phyloP scores from a whole-genome alignment of 176 grass and related monocot species.

The Microstegium vimineum region DNA sequence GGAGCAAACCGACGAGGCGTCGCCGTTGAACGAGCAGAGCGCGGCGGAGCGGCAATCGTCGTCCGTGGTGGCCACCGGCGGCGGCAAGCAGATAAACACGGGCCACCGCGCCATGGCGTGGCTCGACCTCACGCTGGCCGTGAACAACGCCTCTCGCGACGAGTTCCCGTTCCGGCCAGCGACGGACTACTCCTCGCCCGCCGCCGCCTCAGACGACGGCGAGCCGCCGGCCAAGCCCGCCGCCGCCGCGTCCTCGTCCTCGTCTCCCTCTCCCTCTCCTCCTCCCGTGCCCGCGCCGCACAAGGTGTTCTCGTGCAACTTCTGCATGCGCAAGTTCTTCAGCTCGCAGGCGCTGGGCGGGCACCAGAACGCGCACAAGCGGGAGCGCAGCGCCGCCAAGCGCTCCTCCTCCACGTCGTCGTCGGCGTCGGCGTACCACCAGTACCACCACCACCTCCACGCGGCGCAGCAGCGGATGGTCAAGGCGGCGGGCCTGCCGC shows the following conservation, averaged over 20 bases:
- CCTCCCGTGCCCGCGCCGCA: background rate
- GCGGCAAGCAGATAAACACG: too few relatives aligned
- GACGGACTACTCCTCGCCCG: conserved; percentile 25
- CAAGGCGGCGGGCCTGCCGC: conserved; percentile 40
- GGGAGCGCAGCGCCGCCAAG: conserved; percentile 74
- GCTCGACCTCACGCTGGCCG: conserved; percentile 58
- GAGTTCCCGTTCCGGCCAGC: background rate
- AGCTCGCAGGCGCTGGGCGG: conserved; percentile 89
- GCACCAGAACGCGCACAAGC: conserved; percentile 93
- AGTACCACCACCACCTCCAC: conserved; percentile 38
- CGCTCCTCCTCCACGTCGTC: conserved; percentile 32
- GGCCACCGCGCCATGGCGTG: conserved; percentile 36
- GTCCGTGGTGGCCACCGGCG: background rate
- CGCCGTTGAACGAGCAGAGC: conserved; percentile 12
- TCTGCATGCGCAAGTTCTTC: conserved; percentile 89
- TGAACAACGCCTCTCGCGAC: background rate
- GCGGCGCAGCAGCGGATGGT: conserved; percentile 58
- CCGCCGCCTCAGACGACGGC: background rate
- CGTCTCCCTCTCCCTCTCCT: background rate
- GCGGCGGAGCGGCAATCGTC: background rate
- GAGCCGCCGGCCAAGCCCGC: conserved; percentile 9
- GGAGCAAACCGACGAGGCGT: conserved; percentile 26
- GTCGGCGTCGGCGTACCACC: too few relatives aligned
- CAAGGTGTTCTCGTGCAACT: conserved; percentile 96
- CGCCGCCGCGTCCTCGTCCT: background rate